Evolutionary conservation across 495 filamentous ascomycete species (phyloP).

Genomic region (Xylaria intraflava): DNA sequence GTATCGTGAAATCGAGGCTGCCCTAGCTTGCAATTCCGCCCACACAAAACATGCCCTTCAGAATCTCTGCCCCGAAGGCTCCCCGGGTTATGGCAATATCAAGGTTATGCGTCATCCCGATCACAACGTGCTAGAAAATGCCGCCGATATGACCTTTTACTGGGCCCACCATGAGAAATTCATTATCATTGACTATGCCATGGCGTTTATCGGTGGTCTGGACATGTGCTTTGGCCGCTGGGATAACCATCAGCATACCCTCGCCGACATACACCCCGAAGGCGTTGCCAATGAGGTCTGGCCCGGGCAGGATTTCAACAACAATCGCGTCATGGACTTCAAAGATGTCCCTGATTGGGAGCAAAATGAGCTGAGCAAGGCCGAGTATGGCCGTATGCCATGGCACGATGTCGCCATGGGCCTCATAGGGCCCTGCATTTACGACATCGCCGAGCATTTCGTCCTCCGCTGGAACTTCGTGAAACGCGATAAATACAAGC

Average conservation of each 20-base stretch:
- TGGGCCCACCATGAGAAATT: conserved; percentile 99
- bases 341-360: conserved; percentile 87
- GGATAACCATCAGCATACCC: conserved; percentile 78
- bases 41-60: conserved; percentile 89
- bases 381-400: conserved; percentile 90
- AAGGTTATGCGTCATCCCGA: conserved; percentile 86
- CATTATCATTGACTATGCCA: conserved; percentile 82
- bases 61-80: conserved; percentile 71
- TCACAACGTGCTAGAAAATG: conserved; percentile 91
- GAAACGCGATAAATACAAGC: conserved; percentile 97
- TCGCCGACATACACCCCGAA: conserved; percentile 81
- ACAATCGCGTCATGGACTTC: conserved; percentile 94
- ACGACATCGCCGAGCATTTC: conserved; percentile 95
- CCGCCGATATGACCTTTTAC: conserved; percentile 94
- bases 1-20: conserved; percentile 82
- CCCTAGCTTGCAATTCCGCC: conserved; percentile 82
- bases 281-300: conserved; percentile 80
- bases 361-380: conserved; percentile 84
- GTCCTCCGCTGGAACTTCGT: conserved; percentile 93
- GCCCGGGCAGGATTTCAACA: conserved; percentile 94
- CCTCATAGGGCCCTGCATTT: conserved; percentile 78
- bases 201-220: conserved; percentile 88
- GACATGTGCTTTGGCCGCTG: conserved; percentile 96
- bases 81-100: conserved; percentile 79
- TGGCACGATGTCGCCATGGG: conserved; percentile 97